phyloP scores from a whole-genome alignment of 495 filamentous ascomycete species.

The Aspergillus steynii region DNA sequence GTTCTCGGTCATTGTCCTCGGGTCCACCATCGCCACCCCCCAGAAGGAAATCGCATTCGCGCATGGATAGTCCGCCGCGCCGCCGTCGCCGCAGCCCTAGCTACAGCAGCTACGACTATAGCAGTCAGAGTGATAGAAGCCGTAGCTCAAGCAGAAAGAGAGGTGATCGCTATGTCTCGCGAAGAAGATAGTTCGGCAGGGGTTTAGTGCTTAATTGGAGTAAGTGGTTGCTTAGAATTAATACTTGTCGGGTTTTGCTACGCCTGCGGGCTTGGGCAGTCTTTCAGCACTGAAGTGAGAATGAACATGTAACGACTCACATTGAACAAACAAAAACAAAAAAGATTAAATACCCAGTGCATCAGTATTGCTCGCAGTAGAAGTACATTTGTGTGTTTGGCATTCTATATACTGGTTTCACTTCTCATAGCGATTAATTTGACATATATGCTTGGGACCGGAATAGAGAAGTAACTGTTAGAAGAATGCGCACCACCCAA shows the following conservation, averaged over 20 bases:
- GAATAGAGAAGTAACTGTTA: constrained; percentile 33
- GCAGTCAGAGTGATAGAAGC: constrained; percentile 46
- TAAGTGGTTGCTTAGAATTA: neutral
- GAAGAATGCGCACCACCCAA: constrained; percentile 96
- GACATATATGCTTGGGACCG: neutral
- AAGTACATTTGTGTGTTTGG: neutral
- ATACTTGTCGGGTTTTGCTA: neutral
- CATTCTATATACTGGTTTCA: neutral
- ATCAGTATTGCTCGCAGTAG: neutral
- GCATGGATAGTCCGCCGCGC: constrained; percentile 33
- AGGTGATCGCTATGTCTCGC: constrained; percentile 29
- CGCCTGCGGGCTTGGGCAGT: neutral
- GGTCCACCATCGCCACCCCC: constrained; percentile 34
- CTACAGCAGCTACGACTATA: constrained; percentile 54
- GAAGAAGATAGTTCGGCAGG: constrained; percentile 11
- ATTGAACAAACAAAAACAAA: neutral
- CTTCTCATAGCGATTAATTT: neutral
- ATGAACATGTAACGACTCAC: neutral
- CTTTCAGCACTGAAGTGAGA: neutral
- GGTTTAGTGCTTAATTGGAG: neutral
- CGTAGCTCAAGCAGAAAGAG: constrained; percentile 44
- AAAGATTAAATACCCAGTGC: neutral
- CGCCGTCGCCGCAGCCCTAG: constrained; percentile 54
- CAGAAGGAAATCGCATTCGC: constrained; percentile 30
- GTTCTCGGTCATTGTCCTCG: constrained; percentile 37